Percentiles rank a stretch among this genome's conserved stretches.
These are phyloP conservation scores for Penicillium decumbens DNA, from an alignment of 2,329 filamentous ascomycete genomes.

Conservation along the genomic window DNA sequence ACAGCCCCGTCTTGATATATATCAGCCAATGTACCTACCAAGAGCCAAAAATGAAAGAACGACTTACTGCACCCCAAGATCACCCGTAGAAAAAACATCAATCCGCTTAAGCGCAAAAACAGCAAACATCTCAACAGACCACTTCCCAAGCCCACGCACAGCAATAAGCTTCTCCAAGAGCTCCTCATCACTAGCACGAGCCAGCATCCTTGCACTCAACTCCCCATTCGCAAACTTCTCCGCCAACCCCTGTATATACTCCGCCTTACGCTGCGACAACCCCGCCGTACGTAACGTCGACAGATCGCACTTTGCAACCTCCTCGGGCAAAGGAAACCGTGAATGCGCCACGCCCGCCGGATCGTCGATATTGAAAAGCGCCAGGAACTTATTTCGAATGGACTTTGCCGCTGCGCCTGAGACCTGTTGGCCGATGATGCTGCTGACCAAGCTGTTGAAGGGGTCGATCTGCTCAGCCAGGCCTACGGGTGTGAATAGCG, in stretches of 20 bases:
- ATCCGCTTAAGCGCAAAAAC: constrained; percentile 90
- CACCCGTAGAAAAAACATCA: constrained; percentile 89
- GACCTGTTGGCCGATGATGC: constrained; percentile 95
- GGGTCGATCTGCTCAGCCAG: constrained; percentile 83
- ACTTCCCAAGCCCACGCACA: constrained; percentile 78
- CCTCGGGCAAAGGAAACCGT: constrained; percentile 68
- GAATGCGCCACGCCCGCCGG: constrained; percentile 10
- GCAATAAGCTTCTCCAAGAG: constrained; percentile 76
- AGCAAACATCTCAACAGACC: constrained; percentile 98
- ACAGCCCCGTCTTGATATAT: constrained; percentile 64
- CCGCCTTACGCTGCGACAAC: constrained; percentile 88
- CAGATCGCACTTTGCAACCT: constrained; percentile 63
- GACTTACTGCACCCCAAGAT: constrained; percentile 79
- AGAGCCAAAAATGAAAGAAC: background rate
- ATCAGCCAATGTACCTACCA: constrained; percentile 5
- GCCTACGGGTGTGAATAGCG: constrained; percentile 73
- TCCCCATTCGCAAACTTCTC: constrained; percentile 73
- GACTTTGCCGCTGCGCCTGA: constrained; percentile 84
- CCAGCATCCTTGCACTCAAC: constrained; percentile 69
- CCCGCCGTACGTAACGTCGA: constrained; percentile 74
- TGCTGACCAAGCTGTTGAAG: constrained; percentile 74
- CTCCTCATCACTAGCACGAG: constrained; percentile 77
- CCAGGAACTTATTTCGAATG: constrained; percentile 81
- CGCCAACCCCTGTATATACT: constrained; percentile 84
- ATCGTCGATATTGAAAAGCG: constrained; percentile 56